Base-by-base conservation (phyloP, 768 basidiomycete species). In the Suillus americanus region DNA sequence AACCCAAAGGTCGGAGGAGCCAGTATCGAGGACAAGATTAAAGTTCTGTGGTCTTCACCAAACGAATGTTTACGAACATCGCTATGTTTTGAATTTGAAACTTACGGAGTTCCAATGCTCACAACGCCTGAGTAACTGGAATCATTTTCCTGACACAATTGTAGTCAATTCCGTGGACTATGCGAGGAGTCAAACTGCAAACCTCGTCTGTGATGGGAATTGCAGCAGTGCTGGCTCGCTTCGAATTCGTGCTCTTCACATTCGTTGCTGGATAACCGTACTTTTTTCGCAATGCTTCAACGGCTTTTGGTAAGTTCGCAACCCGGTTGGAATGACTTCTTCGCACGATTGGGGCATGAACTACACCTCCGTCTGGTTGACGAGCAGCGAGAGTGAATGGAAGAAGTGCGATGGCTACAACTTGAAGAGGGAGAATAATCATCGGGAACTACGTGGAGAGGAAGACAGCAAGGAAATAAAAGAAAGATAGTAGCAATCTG, bases 1-100 rank as follows among this genome's bases (percentile, higher is more conserved):
- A 7, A 99, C 83, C 96, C 95, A 99, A 3, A 98, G 79, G 76
- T 98, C 97, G 25, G 87, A 87, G 0, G 91, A 94, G 3, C 95
- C 95, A 0, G 97, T 97, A 76, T 98, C 97, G 41, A 98, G 85
- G 62, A 97, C 87, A 63, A 97, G 81, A 62, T 88, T 81, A 71
- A 97, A 89, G 5, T 79, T 48, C 74, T 95, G 92, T 0, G 88
- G 76, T 18, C 88, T 90, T 33, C 4, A 45, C 46, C 62, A 41
- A 35, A 54, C 33, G 60, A 45, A 46, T 3, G 40, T 53, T 53
- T 30, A 7, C 8, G n/a, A 13, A 23, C 28, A 5, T 13, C 3
- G 33, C 20, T n/a, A n/a, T 7, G 12, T 35, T n/a, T 28, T 1
- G 25, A 56, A 12, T 30, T 20, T 20, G 69, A 45, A 46, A 82